Base-by-base conservation (phyloP, 2,329 filamentous ascomycete genomes). In the Colletotrichum gloeosporioides region DNA sequence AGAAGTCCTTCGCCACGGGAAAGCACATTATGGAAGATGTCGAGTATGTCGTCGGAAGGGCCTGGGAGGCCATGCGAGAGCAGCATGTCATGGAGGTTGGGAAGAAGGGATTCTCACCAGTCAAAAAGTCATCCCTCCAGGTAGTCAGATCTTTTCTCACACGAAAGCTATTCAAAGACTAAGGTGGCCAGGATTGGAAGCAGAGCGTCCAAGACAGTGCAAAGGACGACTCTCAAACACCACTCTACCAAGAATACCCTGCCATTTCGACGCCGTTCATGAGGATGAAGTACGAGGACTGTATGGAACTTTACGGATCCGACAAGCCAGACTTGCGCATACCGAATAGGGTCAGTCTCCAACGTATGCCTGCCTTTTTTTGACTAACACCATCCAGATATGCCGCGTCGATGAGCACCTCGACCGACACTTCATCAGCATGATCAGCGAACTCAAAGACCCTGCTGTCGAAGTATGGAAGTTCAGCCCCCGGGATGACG, bases 291-390 rank as follows among this genome's bases (percentile, higher is more conserved):
- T 99, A 99, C 81, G 84, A 94, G 36, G 88, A 94, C 53, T 94
- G 94, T 22, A 99, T 99, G 93, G 86, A 90, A 2, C 87, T 86
- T 4, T 98, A 96, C 81, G 97, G 97, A 13, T 94, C 92, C 6
- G 97, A 99, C 84, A 99, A 99, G 84, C 97, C 97, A 6, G 97
- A 99, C 82, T 86, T 96, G 12, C 92, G 97, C 22, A 93, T 96
- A 49, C 90, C 91, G 2, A 93, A 92, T 31, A 86, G 91, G 81
- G 93, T 95, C 83, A 69, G 87, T 82, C 7, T 4, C 8, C 8
- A 15, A 8, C 57, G 9, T 2, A 1, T n/a, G 10, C 39, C 10
- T 13, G 15, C 16, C 22, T 2, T 49, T 72, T 16, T 39, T 34
- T 18, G 13, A 15, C 77, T 79, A 22, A 82, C 72, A 15, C 22